Evolutionary conservation across 768 basidiomycete genomes (phyloP).

Genomic region (Amyloporia xantha): DNA sequence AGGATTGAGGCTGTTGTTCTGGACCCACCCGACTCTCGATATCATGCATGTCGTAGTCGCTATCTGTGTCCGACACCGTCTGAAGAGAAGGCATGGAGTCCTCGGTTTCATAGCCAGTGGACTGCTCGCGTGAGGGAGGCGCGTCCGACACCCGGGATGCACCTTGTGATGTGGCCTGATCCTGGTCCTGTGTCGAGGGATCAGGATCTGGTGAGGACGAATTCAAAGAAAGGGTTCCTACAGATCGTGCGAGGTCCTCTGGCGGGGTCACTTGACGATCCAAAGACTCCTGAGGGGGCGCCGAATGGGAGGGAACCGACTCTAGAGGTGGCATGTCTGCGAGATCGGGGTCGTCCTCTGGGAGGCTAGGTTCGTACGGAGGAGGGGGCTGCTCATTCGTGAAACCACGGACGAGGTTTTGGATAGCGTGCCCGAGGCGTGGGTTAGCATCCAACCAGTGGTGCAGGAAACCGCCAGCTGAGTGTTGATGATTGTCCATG

Average conservation of each 20-base stretch:
- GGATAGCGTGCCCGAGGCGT: slow-evolving; percentile 7
- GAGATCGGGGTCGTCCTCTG: slow-evolving; percentile 3
- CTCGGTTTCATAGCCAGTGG: slow-evolving; percentile 34
- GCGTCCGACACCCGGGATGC: not conserved
- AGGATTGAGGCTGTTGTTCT: not conserved
- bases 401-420: slow-evolving; percentile 7
- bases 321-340: slow-evolving; percentile 1
- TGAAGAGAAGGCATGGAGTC: slow-evolving; percentile 63
- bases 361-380: not conserved
- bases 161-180: no score
- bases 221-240: not conserved
- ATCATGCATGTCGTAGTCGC: slow-evolving; percentile 11
- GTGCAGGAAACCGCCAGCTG: slow-evolving; percentile 6
- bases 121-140: not conserved
- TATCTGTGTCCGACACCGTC: slow-evolving; percentile 57
- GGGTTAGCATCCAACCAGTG: slow-evolving; percentile 10
- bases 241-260: slow-evolving; percentile 1
- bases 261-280: not conserved
- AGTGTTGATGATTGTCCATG: slow-evolving; percentile 14
- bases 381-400: no score
- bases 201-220: slow-evolving; percentile 1
- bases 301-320: not conserved
- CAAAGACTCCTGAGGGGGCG: not conserved
- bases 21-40: no score
- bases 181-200: not conserved